phyloP scores from a whole-genome alignment of 306 rosid genomes.

The Fagus sylvatica region DNA sequence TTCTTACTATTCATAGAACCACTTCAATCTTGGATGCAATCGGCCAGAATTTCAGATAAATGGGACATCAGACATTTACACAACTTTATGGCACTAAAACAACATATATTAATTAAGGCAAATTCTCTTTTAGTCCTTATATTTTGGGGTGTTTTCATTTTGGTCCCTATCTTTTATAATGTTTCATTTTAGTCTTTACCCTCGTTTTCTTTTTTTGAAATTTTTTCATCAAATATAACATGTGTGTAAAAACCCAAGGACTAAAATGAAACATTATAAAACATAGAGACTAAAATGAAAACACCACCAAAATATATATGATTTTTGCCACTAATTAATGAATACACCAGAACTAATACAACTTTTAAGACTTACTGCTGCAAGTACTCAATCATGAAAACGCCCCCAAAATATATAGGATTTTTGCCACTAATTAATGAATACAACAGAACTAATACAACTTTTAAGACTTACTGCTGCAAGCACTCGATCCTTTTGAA shows the following conservation, averaged over 20 bases:
- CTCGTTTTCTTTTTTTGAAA: too few species aligned
- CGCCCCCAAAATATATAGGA: too few species aligned
- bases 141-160: too few species aligned
- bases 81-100: background rate
- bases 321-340: background rate
- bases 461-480: constrained; percentile 74
- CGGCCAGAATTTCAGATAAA: background rate
- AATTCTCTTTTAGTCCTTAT: too few species aligned
- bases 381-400: constrained; percentile 89
- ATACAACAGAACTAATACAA: constrained; percentile 6
- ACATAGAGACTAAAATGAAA: too few species aligned
- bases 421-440: background rate
- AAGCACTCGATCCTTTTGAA: constrained; percentile 90
- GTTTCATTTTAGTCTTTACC: too few species aligned
- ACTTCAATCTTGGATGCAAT: background rate
- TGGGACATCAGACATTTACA: background rate
- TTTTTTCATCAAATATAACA: too few species aligned
- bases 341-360: constrained; percentile 5
- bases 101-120: background rate
- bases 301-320: too few species aligned
- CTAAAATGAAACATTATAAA: too few species aligned
- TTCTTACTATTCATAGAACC: background rate
- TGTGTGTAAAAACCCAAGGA: too few species aligned
- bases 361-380: constrained; percentile 66
- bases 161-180: too few species aligned